These are phyloP conservation scores for Perkinsus olseni DNA, from an alignment of 169 alveolate species.

Conservation along the genomic window DNA sequence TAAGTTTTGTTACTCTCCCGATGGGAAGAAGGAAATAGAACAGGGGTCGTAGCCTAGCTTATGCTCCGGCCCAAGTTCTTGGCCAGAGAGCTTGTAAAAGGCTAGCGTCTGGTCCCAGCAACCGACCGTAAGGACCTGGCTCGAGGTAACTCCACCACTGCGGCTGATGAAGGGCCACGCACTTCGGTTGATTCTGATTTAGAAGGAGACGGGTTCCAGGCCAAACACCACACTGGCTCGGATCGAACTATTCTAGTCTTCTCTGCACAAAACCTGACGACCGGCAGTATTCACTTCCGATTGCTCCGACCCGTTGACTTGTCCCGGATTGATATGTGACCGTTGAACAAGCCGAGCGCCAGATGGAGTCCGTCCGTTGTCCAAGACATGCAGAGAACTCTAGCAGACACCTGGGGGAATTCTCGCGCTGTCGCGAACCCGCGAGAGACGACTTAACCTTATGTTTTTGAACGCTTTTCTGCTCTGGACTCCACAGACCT, in stretches of 20 bases:
- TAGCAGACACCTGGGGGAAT: constrained; percentile 38
- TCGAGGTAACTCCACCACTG: background rate
- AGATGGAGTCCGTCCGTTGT: constrained; percentile 62
- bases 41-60: constrained; percentile 66
- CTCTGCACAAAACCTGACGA: constrained; percentile 7
- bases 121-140: constrained; percentile 57
- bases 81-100: constrained; percentile 50
- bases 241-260: constrained; percentile 26
- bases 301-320: constrained; percentile 43
- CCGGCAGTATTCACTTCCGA: background rate
- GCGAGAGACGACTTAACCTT: constrained; percentile 37
- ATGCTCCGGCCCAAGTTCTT: constrained; percentile 39
- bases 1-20: constrained; percentile 43
- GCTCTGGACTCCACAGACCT: constrained; percentile 66
- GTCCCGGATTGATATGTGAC: constrained; percentile 53
- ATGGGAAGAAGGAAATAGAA: constrained; percentile 43
- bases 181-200: constrained; percentile 51
- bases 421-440: too few relatives aligned
- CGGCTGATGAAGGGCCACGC: too few relatives aligned
- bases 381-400: constrained; percentile 58
- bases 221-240: constrained; percentile 67
- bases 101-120: constrained; percentile 69
- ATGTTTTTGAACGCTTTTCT: constrained; percentile 17
- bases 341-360: constrained; percentile 63
- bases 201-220: constrained; percentile 50